phyloP scores from a whole-genome alignment of 352 stramenopile genomes.

The Elongisporangium anandrum region DNA sequence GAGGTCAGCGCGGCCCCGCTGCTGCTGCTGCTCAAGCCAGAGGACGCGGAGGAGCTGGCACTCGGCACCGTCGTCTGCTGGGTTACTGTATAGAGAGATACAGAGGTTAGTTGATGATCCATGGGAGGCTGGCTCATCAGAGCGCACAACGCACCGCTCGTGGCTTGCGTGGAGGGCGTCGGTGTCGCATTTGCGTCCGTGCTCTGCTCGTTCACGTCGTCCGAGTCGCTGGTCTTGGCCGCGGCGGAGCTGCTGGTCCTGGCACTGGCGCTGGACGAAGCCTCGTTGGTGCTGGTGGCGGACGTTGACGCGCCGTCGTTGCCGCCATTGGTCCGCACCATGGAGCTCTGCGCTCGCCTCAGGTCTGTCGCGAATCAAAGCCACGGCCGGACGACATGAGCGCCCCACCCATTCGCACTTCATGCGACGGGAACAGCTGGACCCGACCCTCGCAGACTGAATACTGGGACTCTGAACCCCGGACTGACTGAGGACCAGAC shows the following conservation, averaged over 20 bases:
- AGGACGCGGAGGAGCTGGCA: not conserved
- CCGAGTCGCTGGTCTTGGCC: not conserved
- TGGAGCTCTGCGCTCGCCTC: not conserved
- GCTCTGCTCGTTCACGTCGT: not conserved
- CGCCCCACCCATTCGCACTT: not conserved
- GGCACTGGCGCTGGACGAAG: not conserved
- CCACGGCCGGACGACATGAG: not conserved
- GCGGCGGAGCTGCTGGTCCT: not conserved
- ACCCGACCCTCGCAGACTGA: not conserved
- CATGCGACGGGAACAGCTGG: not conserved
- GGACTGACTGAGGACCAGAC: not conserved
- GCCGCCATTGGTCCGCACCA: not conserved
- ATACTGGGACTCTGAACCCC: not conserved
- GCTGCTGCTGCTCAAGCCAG: not conserved
- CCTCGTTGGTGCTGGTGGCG: not conserved
- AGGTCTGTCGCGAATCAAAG: not conserved
- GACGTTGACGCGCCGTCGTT: not conserved
- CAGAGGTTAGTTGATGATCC: not conserved
- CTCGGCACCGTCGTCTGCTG: not conserved
- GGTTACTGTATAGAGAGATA: not conserved
- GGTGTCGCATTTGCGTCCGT: not conserved
- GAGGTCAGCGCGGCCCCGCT: not conserved
- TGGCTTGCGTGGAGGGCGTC: not conserved
- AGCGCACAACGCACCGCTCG: not conserved
- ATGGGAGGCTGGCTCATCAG: not conserved